Conservation (phyloP, 2,329 filamentous ascomycete species). For the Alternaria novae-zelandiae region DNA sequence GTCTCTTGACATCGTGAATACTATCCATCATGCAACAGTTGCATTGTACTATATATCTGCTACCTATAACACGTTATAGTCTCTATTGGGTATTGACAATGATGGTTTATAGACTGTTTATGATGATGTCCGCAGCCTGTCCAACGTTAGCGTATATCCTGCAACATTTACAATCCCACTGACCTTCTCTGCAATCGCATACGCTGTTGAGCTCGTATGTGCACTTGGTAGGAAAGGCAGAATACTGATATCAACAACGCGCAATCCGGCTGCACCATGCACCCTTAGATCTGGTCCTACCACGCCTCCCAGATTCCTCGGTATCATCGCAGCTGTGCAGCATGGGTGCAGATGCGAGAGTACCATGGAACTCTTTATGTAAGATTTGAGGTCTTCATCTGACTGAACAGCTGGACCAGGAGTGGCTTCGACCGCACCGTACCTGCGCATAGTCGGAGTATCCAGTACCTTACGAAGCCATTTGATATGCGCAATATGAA, state of each 20-base stretch:
- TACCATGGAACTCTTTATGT: not conserved
- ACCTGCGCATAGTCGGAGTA: slow-evolving; percentile 1
- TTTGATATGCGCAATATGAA: slow-evolving; percentile 5
- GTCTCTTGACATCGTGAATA: not conserved
- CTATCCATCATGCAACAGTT: not conserved
- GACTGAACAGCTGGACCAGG: slow-evolving; percentile 4
- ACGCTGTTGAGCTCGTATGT: slow-evolving; percentile 6
- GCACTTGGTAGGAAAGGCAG: slow-evolving; percentile 6
- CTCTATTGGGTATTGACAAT: too few species aligned
- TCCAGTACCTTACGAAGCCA: slow-evolving; percentile 1
- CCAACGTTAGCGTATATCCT: not conserved
- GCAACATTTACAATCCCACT: not conserved
- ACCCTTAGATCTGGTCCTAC: slow-evolving; percentile 6
- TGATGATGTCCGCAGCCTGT: not conserved
- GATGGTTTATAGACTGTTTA: not conserved
- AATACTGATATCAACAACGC: slow-evolving; percentile 9
- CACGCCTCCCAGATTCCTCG: not conserved
- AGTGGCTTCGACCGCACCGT: slow-evolving; percentile 1
- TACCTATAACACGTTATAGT: too few species aligned
- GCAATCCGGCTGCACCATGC: not conserved
- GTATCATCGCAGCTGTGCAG: slow-evolving; percentile 13
- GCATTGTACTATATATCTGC: not conserved
- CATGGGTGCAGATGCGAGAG: slow-evolving; percentile 13
- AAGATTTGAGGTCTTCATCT: slow-evolving; percentile 5
- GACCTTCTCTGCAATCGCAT: slow-evolving; percentile 9